Conservation (phyloP, 352 stramenopile species). For the Globisporangium spinosum region DNA sequence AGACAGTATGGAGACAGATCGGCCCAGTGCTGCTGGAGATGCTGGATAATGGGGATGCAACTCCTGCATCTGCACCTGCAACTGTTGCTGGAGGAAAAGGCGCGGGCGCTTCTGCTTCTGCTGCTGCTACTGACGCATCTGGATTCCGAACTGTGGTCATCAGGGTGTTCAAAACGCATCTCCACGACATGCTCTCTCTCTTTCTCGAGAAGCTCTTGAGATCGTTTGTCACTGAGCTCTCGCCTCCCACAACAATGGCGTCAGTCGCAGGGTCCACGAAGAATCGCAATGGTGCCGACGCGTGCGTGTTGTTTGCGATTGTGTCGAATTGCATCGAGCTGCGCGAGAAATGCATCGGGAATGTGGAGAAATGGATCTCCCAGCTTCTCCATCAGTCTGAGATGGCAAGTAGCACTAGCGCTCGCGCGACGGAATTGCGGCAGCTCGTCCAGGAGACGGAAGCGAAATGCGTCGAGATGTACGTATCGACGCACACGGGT, state of each 20-base stretch:
- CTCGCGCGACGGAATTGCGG: constrained; percentile 23
- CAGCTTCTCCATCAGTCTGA: constrained; percentile 33
- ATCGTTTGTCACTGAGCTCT: constrained; percentile 38
- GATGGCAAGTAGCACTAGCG: constrained; percentile 12
- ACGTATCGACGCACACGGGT: constrained; percentile 48
- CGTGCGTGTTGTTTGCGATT: constrained; percentile 62
- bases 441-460: constrained; percentile 46
- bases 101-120: not conserved
- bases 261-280: constrained; percentile 23
- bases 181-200: constrained; percentile 43
- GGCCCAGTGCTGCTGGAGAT: constrained; percentile 47
- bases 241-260: constrained; percentile 31
- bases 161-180: constrained; percentile 39
- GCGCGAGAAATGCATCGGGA: constrained; percentile 46
- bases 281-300: constrained; percentile 30
- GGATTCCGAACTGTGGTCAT: constrained; percentile 25
- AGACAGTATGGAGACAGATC: constrained; percentile 49
- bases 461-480: constrained; percentile 56
- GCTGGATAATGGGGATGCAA: constrained; percentile 23
- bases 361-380: constrained; percentile 43
- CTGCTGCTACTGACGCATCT: not conserved
- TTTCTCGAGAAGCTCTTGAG: constrained; percentile 50
- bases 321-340: constrained; percentile 72
- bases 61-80: not conserved
- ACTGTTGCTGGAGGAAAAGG: constrained; percentile 6